Percentiles rank a stretch among this genome's conserved stretches.
These are phyloP conservation scores for Trichoderma sp. DNA, from an alignment of 2,329 filamentous ascomycete species.

Conservation along the genomic window DNA sequence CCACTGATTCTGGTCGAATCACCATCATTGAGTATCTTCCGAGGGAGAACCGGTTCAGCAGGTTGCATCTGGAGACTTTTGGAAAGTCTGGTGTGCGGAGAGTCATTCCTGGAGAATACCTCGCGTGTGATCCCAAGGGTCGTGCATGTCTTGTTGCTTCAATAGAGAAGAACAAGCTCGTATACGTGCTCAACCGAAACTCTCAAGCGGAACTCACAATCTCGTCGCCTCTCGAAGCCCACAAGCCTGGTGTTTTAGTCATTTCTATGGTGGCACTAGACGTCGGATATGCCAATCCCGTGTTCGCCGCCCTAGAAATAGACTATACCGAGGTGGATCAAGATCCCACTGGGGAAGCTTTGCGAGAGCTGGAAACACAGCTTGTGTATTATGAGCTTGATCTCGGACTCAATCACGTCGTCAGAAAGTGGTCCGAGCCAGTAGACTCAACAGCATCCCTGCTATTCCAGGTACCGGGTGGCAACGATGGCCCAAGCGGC, in stretches of 20 bases:
- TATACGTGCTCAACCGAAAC: constrained; percentile 96
- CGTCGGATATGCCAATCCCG: constrained; percentile 94
- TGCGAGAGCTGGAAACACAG: constrained; percentile 80
- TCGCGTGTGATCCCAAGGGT: constrained; percentile 93
- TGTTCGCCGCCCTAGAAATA: constrained; percentile 92
- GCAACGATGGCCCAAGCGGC: constrained; percentile 89
- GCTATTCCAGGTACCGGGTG: constrained; percentile 93
- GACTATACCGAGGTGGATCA: constrained; percentile 91
- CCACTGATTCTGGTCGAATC: constrained; percentile 93
- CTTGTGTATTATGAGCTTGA: constrained; percentile 98
- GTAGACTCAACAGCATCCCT: constrained; percentile 88
- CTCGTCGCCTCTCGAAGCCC: constrained; percentile 93
- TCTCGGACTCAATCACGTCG: constrained; percentile 93
- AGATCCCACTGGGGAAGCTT: constrained; percentile 82
- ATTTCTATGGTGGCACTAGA: constrained; percentile 87
- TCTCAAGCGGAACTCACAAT: constrained; percentile 93
- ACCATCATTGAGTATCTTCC: constrained; percentile 90
- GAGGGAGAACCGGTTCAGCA: constrained; percentile 81
- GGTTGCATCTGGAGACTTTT: constrained; percentile 94
- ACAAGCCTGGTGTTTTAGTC: constrained; percentile 88
- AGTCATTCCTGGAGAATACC: constrained; percentile 92
- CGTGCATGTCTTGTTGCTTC: constrained; percentile 93
- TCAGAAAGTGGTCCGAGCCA: constrained; percentile 92
- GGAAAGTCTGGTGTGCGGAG: constrained; percentile 94
- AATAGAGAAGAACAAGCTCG: constrained; percentile 98